Evolutionary conservation across 2,329 filamentous ascomycete genomes (phyloP).

Genomic region (Trichoderma atrobrunneum): DNA sequence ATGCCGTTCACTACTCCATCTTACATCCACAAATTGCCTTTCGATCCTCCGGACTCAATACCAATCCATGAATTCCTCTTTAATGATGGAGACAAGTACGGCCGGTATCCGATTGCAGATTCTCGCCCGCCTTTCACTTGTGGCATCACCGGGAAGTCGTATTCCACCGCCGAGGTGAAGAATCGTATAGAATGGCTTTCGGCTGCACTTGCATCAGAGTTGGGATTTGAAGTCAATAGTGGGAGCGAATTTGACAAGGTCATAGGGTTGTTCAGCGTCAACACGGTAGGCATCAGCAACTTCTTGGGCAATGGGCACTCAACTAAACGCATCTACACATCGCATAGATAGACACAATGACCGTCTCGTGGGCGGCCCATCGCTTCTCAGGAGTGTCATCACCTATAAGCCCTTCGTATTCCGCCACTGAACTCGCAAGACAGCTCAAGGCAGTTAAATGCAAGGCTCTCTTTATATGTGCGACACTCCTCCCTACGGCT

Average conservation of each 20-base stretch:
- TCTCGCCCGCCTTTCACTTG: conserved; percentile 70
- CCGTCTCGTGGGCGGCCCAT: conserved; percentile 55
- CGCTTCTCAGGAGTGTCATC: conserved; percentile 64
- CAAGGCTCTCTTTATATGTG: conserved; percentile 67
- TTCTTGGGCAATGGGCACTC: background rate
- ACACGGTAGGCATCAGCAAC: conserved; percentile 46
- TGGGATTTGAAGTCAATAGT: conserved; percentile 67
- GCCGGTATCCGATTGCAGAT: conserved; percentile 56
- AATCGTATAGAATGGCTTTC: conserved; percentile 59
- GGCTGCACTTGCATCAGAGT: conserved; percentile 59
- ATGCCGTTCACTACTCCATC: conserved; percentile 23
- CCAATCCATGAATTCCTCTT: conserved; percentile 69
- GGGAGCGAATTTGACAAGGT: conserved; percentile 78
- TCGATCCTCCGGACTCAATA: conserved; percentile 56
- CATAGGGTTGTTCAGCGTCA: conserved; percentile 67
- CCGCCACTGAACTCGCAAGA: conserved; percentile 61
- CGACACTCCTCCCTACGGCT: conserved; percentile 59
- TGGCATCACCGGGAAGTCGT: conserved; percentile 63
- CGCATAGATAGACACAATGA: conserved; percentile 60
- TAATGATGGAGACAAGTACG: conserved; percentile 56
- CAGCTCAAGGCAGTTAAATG: conserved; percentile 64
- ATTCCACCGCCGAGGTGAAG: conserved; percentile 59
- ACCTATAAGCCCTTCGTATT: conserved; percentile 70
- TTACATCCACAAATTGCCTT: conserved; percentile 20
- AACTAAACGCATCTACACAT: background rate